These are phyloP conservation scores for Candida andamanensis DNA, from an alignment of 805 yeast species.

Conservation along the genomic window DNA sequence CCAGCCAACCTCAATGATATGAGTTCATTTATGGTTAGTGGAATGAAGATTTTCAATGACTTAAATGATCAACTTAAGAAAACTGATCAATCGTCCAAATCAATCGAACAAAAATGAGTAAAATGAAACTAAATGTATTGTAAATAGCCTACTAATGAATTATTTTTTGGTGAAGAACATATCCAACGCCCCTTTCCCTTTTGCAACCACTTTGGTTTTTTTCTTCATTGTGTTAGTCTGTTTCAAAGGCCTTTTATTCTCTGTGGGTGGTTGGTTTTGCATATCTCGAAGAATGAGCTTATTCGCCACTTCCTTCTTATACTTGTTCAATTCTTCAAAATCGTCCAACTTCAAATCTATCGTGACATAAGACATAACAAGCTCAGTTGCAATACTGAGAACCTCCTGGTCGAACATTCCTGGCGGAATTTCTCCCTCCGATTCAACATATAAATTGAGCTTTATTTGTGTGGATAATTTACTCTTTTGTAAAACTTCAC, in stretches of 20 bases:
- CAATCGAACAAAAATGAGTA: conserved; percentile 1
- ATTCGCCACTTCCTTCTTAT: conserved; percentile 8
- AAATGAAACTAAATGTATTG: neutral
- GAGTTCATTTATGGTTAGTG: conserved; percentile 70
- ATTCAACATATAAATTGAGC: conserved; percentile 15
- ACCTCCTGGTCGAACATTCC: conserved; percentile 9
- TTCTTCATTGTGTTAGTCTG: conserved; percentile 19
- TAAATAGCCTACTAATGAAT: neutral
- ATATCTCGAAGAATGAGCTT: conserved; percentile 10
- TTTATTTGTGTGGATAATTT: conserved; percentile 14
- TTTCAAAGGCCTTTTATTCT: conserved; percentile 20
- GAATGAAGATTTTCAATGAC: conserved; percentile 60
- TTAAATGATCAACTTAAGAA: conserved; percentile 1
- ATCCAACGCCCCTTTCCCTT: conserved; percentile 66
- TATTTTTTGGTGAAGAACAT: conserved; percentile 47
- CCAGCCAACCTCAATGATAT: conserved; percentile 75
- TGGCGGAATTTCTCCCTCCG: conserved; percentile 18
- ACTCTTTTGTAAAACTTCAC: conserved; percentile 7
- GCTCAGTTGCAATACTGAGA: conserved; percentile 1
- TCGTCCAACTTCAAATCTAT: conserved; percentile 2
- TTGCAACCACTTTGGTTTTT: conserved; percentile 40
- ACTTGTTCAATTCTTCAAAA: conserved; percentile 3
- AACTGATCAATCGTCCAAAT: neutral
- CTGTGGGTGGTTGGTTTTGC: conserved; percentile 11
- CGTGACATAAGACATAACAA: conserved; percentile 4